phyloP scores from a whole-genome alignment of 2,329 filamentous ascomycete species.

The Aspergillus sp. region DNA sequence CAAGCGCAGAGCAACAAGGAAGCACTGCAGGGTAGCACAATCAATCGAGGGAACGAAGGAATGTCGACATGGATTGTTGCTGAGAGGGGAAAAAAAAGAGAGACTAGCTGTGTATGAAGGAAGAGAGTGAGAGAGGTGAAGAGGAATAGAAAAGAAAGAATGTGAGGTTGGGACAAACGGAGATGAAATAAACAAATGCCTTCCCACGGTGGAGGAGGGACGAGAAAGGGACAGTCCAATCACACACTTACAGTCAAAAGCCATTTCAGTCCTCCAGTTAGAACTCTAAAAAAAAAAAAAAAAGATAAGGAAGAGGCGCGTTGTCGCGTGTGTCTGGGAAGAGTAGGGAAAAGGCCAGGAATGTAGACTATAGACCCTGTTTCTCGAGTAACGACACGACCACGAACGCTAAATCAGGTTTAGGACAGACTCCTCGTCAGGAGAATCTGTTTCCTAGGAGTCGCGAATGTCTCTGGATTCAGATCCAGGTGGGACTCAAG shows the following conservation, averaged over 20 bases:
- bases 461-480: background rate
- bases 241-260: slow-evolving; percentile 30
- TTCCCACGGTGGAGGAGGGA: slow-evolving; percentile 5
- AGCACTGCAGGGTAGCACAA: slow-evolving; percentile 8
- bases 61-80: slow-evolving; percentile 5
- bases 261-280: slow-evolving; percentile 23
- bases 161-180: slow-evolving; percentile 20
- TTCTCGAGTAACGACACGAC: slow-evolving; percentile 27
- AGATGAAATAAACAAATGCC: slow-evolving; percentile 35
- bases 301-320: slow-evolving; percentile 18
- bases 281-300: slow-evolving; percentile 11
- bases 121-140: slow-evolving; percentile 9
- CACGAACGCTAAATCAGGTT: background rate
- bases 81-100: slow-evolving; percentile 5
- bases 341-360: slow-evolving; percentile 26
- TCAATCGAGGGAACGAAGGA: slow-evolving; percentile 16
- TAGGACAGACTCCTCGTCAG: background rate
- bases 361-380: slow-evolving; percentile 30
- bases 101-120: slow-evolving; percentile 11
- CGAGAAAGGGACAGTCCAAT: slow-evolving; percentile 18
- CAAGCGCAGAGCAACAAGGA: slow-evolving; percentile 6
- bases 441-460: background rate
- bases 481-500: too few relatives aligned
- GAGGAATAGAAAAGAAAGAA: slow-evolving; percentile 13
- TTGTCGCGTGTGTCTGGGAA: slow-evolving; percentile 27